A percentile compares a stretch with the other conserved stretches of the same genome.
These are phyloP conservation scores for Kewa caespitosa DNA, from an alignment of 179 eudicot genomes.

Conservation along the genomic window DNA sequence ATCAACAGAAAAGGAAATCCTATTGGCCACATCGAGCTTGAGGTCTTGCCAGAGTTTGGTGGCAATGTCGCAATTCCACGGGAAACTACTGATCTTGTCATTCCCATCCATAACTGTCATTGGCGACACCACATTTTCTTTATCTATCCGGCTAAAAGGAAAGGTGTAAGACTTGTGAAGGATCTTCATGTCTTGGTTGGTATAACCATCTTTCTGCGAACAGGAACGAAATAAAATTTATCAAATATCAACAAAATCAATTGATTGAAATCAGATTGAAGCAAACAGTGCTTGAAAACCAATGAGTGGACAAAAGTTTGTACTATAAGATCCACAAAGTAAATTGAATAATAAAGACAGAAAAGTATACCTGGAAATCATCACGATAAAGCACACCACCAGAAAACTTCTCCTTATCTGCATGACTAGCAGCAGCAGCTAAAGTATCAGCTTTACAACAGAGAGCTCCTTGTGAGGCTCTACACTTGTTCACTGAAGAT, in stretches of 20 bases:
- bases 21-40: not conserved
- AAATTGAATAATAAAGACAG: not conserved
- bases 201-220: constrained; percentile 23
- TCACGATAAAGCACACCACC: constrained; percentile 8
- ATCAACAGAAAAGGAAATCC: constrained; percentile 26
- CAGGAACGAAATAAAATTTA: not conserved
- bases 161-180: not conserved
- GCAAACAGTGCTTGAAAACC: too few species aligned
- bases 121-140: not conserved
- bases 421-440: not conserved
- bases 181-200: not conserved
- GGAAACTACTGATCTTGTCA: not conserved
- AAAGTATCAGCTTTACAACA: constrained; percentile 5
- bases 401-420: constrained; percentile 11
- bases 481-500: constrained; percentile 7
- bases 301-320: not conserved
- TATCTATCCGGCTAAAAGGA: not conserved
- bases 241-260: too few species aligned
- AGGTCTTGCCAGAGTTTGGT: constrained; percentile 1
- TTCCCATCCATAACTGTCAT: not conserved
- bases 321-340: not conserved
- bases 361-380: constrained; percentile 24
- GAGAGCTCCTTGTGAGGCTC: not conserved
- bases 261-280: not conserved
- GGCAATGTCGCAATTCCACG: not conserved